These are phyloP conservation scores for Claviceps pusilla DNA, from an alignment of 2,329 filamentous ascomycete species.

Conservation along the genomic window DNA sequence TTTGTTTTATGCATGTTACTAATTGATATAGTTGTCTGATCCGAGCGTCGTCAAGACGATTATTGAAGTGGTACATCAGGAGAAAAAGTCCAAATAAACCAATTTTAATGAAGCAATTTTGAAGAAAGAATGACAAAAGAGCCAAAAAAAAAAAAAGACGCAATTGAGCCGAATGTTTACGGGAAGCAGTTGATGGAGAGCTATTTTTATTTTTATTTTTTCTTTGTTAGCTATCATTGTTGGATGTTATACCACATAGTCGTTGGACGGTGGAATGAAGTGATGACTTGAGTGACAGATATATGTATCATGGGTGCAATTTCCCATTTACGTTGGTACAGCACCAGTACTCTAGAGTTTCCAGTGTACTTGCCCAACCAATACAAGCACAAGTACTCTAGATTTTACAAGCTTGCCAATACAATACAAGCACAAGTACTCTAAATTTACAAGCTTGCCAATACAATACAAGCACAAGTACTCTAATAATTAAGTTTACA, in stretches of 20 bases:
- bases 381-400: not conserved
- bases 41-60: slow-evolving; percentile 81
- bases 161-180: not conserved
- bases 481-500: no score
- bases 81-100: slow-evolving; percentile 26
- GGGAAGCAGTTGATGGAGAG: not conserved
- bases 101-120: not conserved
- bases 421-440: no score
- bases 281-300: not conserved
- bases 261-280: not conserved
- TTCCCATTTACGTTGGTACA: not conserved
- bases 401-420: no score
- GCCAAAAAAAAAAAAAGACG: not conserved
- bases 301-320: not conserved
- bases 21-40: slow-evolving; percentile 57
- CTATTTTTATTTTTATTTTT: no score
- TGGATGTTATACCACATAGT: not conserved
- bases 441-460: no score
- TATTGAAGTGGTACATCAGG: slow-evolving; percentile 61
- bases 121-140: no score
- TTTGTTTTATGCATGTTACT: not conserved
- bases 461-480: no score
- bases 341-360: no score
- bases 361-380: not conserved
- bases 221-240: not conserved